Evolutionary conservation across 352 stramenopile species (phyloP).

Genomic region (Thraustochytrium sp.): DNA sequence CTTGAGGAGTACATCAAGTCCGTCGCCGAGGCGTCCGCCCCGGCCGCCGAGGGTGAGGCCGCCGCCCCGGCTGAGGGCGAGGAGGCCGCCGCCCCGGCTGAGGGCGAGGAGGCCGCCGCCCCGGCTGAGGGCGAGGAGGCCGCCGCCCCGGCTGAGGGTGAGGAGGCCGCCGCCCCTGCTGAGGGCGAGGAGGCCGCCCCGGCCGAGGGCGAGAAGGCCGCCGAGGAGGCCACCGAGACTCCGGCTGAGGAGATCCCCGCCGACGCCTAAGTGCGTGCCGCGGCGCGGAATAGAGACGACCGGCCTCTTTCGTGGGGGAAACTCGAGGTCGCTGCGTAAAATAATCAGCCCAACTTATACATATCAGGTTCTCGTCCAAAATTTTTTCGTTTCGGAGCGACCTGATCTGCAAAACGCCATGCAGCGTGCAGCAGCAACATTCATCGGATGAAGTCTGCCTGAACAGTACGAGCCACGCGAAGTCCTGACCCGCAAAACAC

Average conservation of each 20-base stretch:
- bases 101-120: neutral
- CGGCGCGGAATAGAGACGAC: no score
- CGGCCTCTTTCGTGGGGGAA: no score
- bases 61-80: constrained; percentile 16
- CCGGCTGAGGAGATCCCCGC: neutral
- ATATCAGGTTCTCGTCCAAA: no score
- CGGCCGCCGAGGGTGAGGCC: neutral
- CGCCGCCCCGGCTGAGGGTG: neutral
- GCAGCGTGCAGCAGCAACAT: no score
- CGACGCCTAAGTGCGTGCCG: neutral
- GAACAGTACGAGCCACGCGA: no score
- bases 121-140: neutral
- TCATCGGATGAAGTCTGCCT: no score
- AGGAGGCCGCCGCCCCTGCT: constrained; percentile 8
- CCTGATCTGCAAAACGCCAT: no score
- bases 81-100: neutral
- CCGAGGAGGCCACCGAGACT: neutral
- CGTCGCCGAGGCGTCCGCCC: neutral
- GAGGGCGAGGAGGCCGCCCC: constrained; percentile 25
- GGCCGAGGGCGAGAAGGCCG: neutral
- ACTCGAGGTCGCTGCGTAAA: no score
- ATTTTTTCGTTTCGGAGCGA: no score
- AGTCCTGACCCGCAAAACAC: no score
- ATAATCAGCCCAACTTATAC: no score
- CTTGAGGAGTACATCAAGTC: neutral